Percentiles rank a stretch among this genome's conserved stretches.
These are phyloP conservation scores for Tricholoma sp. DNA, from an alignment of 768 basidiomycete genomes.

Conservation along the genomic window DNA sequence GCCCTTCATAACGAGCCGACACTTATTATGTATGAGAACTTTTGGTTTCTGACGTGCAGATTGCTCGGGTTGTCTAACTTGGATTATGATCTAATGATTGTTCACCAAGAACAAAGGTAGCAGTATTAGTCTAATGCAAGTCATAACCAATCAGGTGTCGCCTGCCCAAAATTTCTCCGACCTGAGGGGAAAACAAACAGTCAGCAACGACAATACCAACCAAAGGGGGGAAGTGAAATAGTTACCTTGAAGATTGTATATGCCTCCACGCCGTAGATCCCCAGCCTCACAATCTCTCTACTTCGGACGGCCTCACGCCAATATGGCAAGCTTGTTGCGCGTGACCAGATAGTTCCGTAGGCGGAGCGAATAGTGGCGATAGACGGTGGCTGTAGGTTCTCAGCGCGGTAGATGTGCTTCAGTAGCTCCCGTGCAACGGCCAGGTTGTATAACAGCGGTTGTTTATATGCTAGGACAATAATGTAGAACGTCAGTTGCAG, in stretches of 20 bases:
- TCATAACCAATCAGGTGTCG: slow-evolving; percentile 79
- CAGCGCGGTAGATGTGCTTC: slow-evolving; percentile 70
- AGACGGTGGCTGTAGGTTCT: slow-evolving; percentile 69
- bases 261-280: slow-evolving; percentile 77
- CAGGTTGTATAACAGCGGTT: slow-evolving; percentile 76
- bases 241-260: slow-evolving; percentile 86
- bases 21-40: no score
- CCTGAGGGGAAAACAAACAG: slow-evolving; percentile 31
- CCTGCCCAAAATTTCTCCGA: slow-evolving; percentile 85
- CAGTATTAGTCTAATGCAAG: slow-evolving; percentile 40
- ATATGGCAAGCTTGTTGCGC: slow-evolving; percentile 51
- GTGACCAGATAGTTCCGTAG: slow-evolving; percentile 62
- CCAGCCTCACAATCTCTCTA: slow-evolving; percentile 65
- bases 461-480: slow-evolving; percentile 52
- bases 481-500: neutral
- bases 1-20: neutral
- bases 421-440: slow-evolving; percentile 68
- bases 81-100: neutral
- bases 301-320: slow-evolving; percentile 54
- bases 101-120: neutral
- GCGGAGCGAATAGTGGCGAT: slow-evolving; percentile 47
- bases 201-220: neutral
- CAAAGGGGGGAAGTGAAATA: neutral
- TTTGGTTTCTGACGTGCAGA: neutral
- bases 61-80: neutral